Evolutionary conservation across 805 yeast genomes (phyloP).

Genomic region (Priceomyces castillae): DNA sequence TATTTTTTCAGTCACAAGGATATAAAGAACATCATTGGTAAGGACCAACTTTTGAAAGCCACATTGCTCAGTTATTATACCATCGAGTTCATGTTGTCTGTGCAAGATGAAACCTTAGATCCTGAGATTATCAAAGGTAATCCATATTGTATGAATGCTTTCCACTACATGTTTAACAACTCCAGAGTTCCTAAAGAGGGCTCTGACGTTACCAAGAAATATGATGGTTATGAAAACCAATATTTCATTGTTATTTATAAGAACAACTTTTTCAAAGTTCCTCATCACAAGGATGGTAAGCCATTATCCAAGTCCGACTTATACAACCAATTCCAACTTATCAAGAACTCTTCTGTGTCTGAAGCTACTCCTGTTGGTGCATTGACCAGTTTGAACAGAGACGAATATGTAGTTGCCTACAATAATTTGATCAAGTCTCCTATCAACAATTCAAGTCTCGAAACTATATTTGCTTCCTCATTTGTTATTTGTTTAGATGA

Average conservation of each 20-base stretch:
- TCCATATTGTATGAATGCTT: conserved; percentile 95
- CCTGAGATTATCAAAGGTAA: conserved; percentile 75
- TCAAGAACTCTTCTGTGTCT: conserved; percentile 44
- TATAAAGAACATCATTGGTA: conserved; percentile 53
- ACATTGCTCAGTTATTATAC: conserved; percentile 69
- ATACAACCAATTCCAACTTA: conserved; percentile 56
- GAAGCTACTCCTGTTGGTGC: conserved; percentile 65
- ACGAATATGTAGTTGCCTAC: conserved; percentile 68
- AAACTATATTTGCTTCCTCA: conserved; percentile 70
- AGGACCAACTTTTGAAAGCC: conserved; percentile 69
- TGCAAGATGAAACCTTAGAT: conserved; percentile 71
- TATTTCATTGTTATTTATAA: conserved; percentile 71
- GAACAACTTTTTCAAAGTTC: conserved; percentile 77
- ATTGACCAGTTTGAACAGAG: conserved; percentile 82
- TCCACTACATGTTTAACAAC: conserved; percentile 86
- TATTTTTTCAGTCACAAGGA: conserved; percentile 86
- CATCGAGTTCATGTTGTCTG: conserved; percentile 59
- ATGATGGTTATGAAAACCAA: conserved; percentile 51
- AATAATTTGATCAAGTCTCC: conserved; percentile 57
- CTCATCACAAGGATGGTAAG: conserved; percentile 50
- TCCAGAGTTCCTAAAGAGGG: conserved; percentile 70
- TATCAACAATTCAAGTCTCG: conserved; percentile 56
- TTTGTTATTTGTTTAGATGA: conserved; percentile 78
- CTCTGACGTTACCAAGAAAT: conserved; percentile 61
- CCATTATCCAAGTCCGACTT: conserved; percentile 48